Evolutionary conservation across 2,329 filamentous ascomycete species (phyloP).

Genomic region (Niveomyces coronatus): DNA sequence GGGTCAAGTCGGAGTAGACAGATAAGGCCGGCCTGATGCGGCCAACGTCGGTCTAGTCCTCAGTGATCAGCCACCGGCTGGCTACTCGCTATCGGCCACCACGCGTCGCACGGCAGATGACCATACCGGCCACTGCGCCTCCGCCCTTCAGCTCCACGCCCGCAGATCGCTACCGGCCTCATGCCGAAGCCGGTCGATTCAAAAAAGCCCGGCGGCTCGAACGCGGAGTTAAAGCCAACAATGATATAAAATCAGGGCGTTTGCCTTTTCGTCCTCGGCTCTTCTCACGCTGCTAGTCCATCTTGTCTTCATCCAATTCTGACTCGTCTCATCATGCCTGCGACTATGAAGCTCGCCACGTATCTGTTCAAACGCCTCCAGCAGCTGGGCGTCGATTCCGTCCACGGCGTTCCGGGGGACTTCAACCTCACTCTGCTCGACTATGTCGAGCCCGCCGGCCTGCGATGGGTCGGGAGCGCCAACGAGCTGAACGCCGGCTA

Average conservation of each 20-base stretch:
- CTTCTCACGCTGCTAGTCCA: neutral
- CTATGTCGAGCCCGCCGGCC: constrained; percentile 24
- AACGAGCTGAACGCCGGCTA: constrained; percentile 51
- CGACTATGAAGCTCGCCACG: constrained; percentile 37
- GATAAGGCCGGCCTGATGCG: no score
- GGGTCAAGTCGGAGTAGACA: no score
- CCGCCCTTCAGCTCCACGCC: neutral
- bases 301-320: neutral
- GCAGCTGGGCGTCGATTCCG: constrained; percentile 46
- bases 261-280: no score
- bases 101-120: neutral
- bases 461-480: constrained; percentile 39
- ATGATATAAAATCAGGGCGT: no score
- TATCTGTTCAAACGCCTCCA: constrained; percentile 51
- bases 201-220: no score
- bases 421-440: constrained; percentile 29
- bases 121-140: no score
- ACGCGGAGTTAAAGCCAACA: no score
- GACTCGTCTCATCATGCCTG: constrained; percentile 12
- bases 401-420: constrained; percentile 40
- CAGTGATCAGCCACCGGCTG: no score
- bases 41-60: no score
- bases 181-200: constrained; percentile 6
- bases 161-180: neutral
- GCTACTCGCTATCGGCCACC: no score